Evolutionary conservation across 306 rosid genomes (phyloP), one percentile per base, ranked within the genome.

Genomic region (Vigna unguiculata): DNA sequence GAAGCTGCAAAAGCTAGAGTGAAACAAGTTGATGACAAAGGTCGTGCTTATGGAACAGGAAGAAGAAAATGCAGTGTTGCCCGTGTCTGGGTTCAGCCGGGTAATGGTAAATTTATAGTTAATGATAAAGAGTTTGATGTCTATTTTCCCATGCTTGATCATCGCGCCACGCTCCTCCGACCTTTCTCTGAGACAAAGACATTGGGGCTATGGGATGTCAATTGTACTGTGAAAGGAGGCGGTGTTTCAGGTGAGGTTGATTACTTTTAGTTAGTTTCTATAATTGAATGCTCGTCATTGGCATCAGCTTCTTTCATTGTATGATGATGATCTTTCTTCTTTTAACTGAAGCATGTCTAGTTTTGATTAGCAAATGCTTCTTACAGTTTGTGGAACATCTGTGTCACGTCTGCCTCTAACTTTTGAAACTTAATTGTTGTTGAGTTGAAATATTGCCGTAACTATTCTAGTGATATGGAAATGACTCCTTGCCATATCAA

Each of bases 61-160:
- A 89, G 95, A 85, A 92, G 98, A 88, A 95, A 95, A 87, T 95
- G 97, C 85, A 95, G 98, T 59, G 58, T 95, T 69, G 98, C 98
- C 41, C 95, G 97, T 75, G 98, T 95, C 46, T 95, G 93, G 95
- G 88, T 95, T 84, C 87, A 88, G 69, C 96, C 98, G 51, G 98
- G 98, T 55, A 72, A 88, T 64, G 98, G 97, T 11, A 88, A 95
- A 75, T 90, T 95, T 19, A 0, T 83, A 2, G 90, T 95, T 62
- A 95, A 92, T 22, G 97, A 90, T 45, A 90, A 92, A 77, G 93
- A 92, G 65, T 90, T 90, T 70, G 98, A 95, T 71, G 93, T 89
- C 59, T 95, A 95, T 81, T 95, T 95, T 79, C 98, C 98, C 0
- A 88, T 95, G 90, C 95, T 95, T 10, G 98, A 95, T 65, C 92